Percentiles rank a stretch among this genome's conserved stretches.
Evolutionary conservation across 2,329 filamentous ascomycete species (phyloP).

Genomic region (Trichophyton schoenleinii): DNA sequence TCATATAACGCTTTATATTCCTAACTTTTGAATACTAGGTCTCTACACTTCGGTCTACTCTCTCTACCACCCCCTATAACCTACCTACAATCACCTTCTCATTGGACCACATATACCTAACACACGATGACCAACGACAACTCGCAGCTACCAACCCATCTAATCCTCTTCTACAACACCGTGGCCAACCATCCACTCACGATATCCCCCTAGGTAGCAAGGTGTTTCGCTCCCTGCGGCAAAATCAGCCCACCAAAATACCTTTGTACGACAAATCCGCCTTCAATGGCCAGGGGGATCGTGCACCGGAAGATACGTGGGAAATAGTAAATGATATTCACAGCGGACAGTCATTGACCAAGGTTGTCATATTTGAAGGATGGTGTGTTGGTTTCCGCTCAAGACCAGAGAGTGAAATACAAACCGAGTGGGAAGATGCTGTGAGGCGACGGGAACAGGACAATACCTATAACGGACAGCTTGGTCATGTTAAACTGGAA

Average conservation of each 20-base stretch:
- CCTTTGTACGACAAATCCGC: constrained; percentile 77
- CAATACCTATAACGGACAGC: constrained; percentile 36
- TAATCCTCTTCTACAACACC: constrained; percentile 66
- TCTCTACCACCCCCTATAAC: constrained; percentile 45
- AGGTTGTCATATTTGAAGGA: constrained; percentile 71
- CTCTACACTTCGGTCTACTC: constrained; percentile 48
- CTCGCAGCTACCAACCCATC: constrained; percentile 53
- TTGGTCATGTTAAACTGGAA: constrained; percentile 43
- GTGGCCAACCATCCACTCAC: constrained; percentile 75
- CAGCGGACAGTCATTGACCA: constrained; percentile 27
- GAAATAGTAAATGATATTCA: constrained; percentile 32
- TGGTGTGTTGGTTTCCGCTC: constrained; percentile 81
- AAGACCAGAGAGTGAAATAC: constrained; percentile 43
- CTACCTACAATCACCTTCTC: constrained; percentile 60
- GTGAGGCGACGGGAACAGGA: constrained; percentile 34
- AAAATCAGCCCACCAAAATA: constrained; percentile 44
- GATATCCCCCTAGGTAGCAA: constrained; percentile 53
- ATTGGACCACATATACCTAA: constrained; percentile 82
- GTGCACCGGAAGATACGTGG: constrained; percentile 53
- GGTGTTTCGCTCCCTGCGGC: constrained; percentile 50
- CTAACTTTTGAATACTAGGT: constrained; percentile 32
- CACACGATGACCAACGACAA: constrained; percentile 52
- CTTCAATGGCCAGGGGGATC: constrained; percentile 63
- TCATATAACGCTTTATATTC: not conserved
- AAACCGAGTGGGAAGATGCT: constrained; percentile 42